Base-by-base conservation (phyloP, 2,329 filamentous ascomycete genomes). In the Escovopsis sp. region DNA sequence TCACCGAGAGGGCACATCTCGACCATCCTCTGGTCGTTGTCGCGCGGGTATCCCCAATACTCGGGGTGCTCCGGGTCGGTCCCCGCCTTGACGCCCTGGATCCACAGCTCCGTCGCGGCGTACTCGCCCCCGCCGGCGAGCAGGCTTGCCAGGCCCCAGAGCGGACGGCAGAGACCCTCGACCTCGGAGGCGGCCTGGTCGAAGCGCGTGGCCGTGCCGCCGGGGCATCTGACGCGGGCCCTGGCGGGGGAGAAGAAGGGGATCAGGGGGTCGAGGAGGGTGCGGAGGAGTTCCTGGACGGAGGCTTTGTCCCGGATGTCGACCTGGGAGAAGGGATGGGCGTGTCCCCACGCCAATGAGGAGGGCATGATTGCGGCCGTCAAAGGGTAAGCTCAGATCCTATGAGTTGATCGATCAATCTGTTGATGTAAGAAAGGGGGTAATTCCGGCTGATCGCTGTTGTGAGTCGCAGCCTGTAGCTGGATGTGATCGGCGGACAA, bases 171-270 rank as follows among this genome's bases (percentile, higher is more conserved):
- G 53, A 79, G 79, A 20, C 82, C 82, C 60, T 89, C 84, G 30
- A 88, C 72, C 53, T 87, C 81, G 2, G 82, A 81, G 8, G 81
- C 83, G 1, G 76, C 74, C 57, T 85, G 79, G 54, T 88, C 84
- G 57, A 87, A 88, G 24, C 81, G 69, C 15, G 84, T 84, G 14
- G 81, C 81, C 0, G 81, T 84, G 12, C 72, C 74, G 5, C 82
- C 82, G 1, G 72, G 72, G 20, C 79, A 72, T 52, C 75, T 41
- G 32, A 44, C 39, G 32, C 36, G 43, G 27, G 43, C 43, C 37
- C 38, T 44, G 25, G 34, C 35, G n/a, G 43, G 43, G 2, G 43
- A 86, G 59, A 85, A 84, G 58, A 83, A 83, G 2, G 77, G 72
- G 45, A 78, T 67, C 5, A 88, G 66, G 8, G 83, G 82, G 51